Evolutionary conservation across 2,329 filamentous ascomycete genomes (phyloP).

Genomic region (Mycogone perniciosa): DNA sequence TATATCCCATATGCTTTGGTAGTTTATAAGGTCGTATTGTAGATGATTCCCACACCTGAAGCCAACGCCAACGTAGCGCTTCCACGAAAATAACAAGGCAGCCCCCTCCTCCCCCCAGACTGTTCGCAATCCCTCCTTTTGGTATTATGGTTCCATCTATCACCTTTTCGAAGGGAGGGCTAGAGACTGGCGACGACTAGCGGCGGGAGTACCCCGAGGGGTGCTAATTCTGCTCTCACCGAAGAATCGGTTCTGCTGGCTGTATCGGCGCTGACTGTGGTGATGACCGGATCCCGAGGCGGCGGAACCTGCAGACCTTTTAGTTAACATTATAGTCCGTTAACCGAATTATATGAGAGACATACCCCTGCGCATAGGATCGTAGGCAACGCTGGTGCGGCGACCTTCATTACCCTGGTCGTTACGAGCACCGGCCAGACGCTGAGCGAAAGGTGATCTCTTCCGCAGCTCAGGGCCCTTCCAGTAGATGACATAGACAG

Average conservation of each 20-base stretch:
- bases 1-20: too few relatives aligned
- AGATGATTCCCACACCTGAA: too few relatives aligned
- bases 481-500: conserved; percentile 62
- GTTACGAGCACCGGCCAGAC: conserved; percentile 41
- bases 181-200: conserved; percentile 27
- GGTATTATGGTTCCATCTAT: neutral
- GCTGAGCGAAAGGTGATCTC: conserved; percentile 59
- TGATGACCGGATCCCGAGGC: conserved; percentile 15
- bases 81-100: too few relatives aligned
- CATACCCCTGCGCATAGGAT: conserved; percentile 25
- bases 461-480: conserved; percentile 54
- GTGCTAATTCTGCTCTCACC: conserved; percentile 36
- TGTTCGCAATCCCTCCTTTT: neutral
- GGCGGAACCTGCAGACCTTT: conserved; percentile 17
- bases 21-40: too few relatives aligned
- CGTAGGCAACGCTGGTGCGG: conserved; percentile 22
- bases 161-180: conserved; percentile 14
- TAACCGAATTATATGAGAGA: neutral
- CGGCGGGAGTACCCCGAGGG: conserved; percentile 31
- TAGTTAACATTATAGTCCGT: neutral
- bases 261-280: conserved; percentile 24
- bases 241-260: conserved; percentile 36
- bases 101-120: too few relatives aligned
- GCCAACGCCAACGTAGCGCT: too few relatives aligned
- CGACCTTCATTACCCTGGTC: conserved; percentile 25